These are phyloP conservation scores for Fusarium hostae DNA, from an alignment of 2,329 filamentous ascomycete genomes.

Conservation along the genomic window DNA sequence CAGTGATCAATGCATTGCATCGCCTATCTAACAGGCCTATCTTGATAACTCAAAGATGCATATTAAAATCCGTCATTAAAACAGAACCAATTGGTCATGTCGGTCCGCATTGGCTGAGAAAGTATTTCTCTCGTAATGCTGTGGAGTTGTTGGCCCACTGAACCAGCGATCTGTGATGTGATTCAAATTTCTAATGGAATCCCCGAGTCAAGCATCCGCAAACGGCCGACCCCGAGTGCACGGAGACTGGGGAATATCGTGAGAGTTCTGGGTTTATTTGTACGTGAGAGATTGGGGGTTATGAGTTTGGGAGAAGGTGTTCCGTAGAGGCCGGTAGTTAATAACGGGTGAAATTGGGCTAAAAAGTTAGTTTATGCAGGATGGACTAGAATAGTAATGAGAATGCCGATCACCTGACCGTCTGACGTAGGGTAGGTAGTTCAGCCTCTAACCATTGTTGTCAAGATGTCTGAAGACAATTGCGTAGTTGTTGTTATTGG, in stretches of 20 bases:
- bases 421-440: conserved; percentile 18
- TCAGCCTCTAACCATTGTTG: background rate
- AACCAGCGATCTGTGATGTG: conserved; percentile 22
- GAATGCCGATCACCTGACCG: conserved; percentile 1
- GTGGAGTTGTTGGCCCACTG: conserved; percentile 19
- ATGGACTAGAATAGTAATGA: background rate
- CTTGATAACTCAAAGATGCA: conserved; percentile 10
- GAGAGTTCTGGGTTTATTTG: background rate
- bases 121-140: conserved; percentile 27
- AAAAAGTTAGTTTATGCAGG: background rate
- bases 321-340: conserved; percentile 6
- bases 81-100: conserved; percentile 30
- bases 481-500: too few species aligned
- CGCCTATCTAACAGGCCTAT: conserved; percentile 36
- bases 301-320: background rate
- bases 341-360: background rate
- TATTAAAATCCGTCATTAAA: conserved; percentile 36
- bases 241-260: background rate
- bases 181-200: conserved; percentile 31
- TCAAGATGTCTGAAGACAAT: background rate
- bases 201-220: conserved; percentile 25
- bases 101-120: conserved; percentile 1
- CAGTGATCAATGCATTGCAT: conserved; percentile 21
- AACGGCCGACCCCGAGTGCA: conserved; percentile 21
- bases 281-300: background rate